These are phyloP conservation scores for Drosera capensis DNA, from an alignment of 148 eudicot species.

Conservation along the genomic window DNA sequence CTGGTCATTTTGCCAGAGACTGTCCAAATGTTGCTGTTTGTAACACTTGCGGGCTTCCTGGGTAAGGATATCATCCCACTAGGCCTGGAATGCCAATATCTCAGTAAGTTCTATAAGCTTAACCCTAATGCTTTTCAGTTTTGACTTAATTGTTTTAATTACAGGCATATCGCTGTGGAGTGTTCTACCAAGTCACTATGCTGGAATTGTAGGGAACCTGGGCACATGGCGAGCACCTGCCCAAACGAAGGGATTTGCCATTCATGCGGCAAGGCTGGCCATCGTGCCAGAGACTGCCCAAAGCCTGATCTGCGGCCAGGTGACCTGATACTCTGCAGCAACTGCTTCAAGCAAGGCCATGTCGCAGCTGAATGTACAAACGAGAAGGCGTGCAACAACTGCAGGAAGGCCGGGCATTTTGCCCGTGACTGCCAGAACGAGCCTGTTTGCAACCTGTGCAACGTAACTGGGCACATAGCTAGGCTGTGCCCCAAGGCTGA, in stretches of 20 bases:
- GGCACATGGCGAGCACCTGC: slow-evolving; percentile 78
- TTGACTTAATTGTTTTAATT: background rate
- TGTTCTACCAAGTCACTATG: slow-evolving; percentile 83
- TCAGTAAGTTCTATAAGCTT: background rate
- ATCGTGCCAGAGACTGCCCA: slow-evolving; percentile 80
- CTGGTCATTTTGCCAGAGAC: slow-evolving; percentile 43
- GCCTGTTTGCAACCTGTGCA: slow-evolving; percentile 82
- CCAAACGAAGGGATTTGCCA: slow-evolving; percentile 96
- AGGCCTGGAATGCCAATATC: background rate
- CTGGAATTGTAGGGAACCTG: slow-evolving; percentile 93
- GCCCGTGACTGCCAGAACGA: slow-evolving; percentile 64
- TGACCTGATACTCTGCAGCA: slow-evolving; percentile 84
- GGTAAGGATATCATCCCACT: slow-evolving; percentile 12
- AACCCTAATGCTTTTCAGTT: background rate
- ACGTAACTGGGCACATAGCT: slow-evolving; percentile 66
- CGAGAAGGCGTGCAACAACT: slow-evolving; percentile 92
- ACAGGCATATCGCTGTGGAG: slow-evolving; percentile 91
- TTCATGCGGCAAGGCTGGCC: slow-evolving; percentile 93
- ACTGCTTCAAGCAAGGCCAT: slow-evolving; percentile 95
- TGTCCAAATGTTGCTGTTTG: slow-evolving; percentile 45
- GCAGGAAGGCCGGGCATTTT: slow-evolving; percentile 79
- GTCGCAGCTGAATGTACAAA: slow-evolving; percentile 76
- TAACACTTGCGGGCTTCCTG: slow-evolving; percentile 46
- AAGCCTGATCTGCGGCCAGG: slow-evolving; percentile 76
- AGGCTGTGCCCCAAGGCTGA: slow-evolving; percentile 60